Evolutionary conservation across 2,329 filamentous ascomycete species (phyloP), one percentile per base, ranked within the genome.

Genomic region (Lecanoromycetidae sp.): DNA sequence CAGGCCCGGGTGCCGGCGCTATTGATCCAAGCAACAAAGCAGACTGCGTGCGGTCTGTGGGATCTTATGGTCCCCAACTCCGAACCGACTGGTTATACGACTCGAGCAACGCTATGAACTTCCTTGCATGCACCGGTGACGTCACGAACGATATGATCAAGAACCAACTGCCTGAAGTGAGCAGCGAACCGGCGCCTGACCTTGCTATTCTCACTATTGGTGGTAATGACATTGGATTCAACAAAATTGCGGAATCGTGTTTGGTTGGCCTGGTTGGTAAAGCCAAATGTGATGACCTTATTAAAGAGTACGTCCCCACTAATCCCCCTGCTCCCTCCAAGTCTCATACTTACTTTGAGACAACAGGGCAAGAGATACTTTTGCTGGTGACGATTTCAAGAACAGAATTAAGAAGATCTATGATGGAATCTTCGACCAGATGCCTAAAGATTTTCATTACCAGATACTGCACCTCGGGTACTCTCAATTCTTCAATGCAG

Each of bases 151-250:
- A 45, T 3, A 30, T 27, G 20, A 22, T 36, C 19, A 19, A 36
- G 13, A 26, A 26, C 8, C 4, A 26, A 15, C 26, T 44, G 17
- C 29, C 40, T n/a, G 40, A 33, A 19, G 12, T 44, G n/a, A 15
- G 12, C 23, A 22, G 30, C 13, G 30, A 45, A 17, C 32, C 17
- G 17, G 32, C 33, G n/a, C 23, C 27, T 35, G 43, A 45, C 23
- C 26, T 45, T 32, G 26, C 26, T 17, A 32, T 45, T 8, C 13
- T 45, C 7, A 45, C 30, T 15, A 23, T 45, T n/a, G 43, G 43
- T 13, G 43, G 43, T 10, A 45, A 45, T 20, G 43, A 45, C 30
- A 38, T 45, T 30, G 43, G 43, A 12, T 45, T 45, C 32, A n/a
- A 3, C 15, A 26, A 25, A 26, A 45, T 45, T 27, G 43, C 43